Conservation (phyloP, 1,284 basidiomycete species). For the Rhodotorula sp. region DNA sequence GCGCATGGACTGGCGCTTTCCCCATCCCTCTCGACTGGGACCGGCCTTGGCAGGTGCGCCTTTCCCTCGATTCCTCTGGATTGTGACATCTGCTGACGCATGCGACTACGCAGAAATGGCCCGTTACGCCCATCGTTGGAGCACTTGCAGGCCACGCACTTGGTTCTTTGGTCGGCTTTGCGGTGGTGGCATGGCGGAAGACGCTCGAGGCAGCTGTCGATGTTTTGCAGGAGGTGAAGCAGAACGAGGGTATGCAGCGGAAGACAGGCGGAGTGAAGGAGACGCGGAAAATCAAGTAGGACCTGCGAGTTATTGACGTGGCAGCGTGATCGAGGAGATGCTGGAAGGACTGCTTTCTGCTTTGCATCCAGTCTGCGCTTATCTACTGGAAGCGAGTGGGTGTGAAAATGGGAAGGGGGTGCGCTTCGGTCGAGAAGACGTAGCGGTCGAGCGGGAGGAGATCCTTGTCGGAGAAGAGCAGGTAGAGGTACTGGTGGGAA, state of each 20-base stretch:
- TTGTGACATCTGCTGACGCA: neutral
- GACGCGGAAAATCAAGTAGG: neutral
- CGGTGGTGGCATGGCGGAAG: constrained; percentile 1
- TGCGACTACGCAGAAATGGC: constrained; percentile 30
- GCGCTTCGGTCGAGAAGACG: constrained; percentile 83
- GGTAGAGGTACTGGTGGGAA: constrained; percentile 70
- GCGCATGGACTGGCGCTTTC: constrained; percentile 73
- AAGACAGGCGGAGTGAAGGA: neutral
- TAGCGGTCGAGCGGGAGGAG: constrained; percentile 66
- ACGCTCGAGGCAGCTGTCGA: constrained; percentile 9
- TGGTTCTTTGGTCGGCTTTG: constrained; percentile 29
- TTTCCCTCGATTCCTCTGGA: too few relatives aligned
- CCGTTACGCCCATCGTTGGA: constrained; percentile 41
- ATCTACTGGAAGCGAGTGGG: constrained; percentile 1
- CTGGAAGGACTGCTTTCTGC: too few relatives aligned
- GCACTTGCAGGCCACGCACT: constrained; percentile 33
- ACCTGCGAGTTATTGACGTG: too few relatives aligned
- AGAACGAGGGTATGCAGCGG: neutral
- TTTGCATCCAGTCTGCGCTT: too few relatives aligned
- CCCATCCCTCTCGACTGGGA: constrained; percentile 92
- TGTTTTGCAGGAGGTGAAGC: constrained; percentile 1
- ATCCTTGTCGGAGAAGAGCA: constrained; percentile 75
- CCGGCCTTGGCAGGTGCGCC: constrained; percentile 83
- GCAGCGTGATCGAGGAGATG: too few relatives aligned
- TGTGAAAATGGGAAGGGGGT: constrained; percentile 68